phyloP scores from a whole-genome alignment of 2,329 filamentous ascomycete species.

The Didymella segeticola region DNA sequence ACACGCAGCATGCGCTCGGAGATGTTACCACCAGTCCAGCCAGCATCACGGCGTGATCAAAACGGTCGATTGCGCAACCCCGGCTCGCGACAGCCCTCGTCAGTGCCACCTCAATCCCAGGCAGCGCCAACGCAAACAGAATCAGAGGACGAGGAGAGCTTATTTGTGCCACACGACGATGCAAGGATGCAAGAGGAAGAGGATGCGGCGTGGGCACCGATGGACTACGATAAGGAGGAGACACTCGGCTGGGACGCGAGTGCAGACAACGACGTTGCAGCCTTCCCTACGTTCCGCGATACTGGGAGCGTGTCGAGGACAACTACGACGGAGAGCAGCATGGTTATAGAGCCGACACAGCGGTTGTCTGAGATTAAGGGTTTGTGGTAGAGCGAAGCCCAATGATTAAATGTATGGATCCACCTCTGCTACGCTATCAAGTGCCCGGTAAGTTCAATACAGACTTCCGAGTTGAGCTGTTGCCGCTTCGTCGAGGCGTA shows the following conservation, averaged over 20 bases:
- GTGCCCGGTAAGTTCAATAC: neutral
- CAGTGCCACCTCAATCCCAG: constrained; percentile 10
- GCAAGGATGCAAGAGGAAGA: constrained; percentile 62
- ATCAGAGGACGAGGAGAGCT: constrained; percentile 68
- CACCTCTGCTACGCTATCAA: neutral
- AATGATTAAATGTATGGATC: neutral
- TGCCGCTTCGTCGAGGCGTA: neutral
- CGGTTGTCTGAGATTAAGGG: constrained; percentile 66
- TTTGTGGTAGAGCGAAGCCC: constrained; percentile 35
- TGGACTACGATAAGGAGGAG: constrained; percentile 69
- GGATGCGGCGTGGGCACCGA: constrained; percentile 74
- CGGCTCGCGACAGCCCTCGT: constrained; percentile 35
- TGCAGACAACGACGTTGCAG: constrained; percentile 55
- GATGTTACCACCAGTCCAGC: constrained; percentile 53
- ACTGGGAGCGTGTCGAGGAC: constrained; percentile 40
- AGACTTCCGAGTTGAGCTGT: neutral
- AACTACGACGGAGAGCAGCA: constrained; percentile 35
- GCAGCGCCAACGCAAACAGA: constrained; percentile 20
- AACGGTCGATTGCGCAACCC: constrained; percentile 36
- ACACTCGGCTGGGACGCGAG: constrained; percentile 78
- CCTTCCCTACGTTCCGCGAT: constrained; percentile 55
- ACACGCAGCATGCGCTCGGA: constrained; percentile 38
- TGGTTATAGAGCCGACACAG: constrained; percentile 73
- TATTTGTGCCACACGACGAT: constrained; percentile 73
- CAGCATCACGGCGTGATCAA: constrained; percentile 38